Evolutionary conservation across 805 yeast species (phyloP), one percentile per base, ranked within the genome.

Genomic region (Sugiyamaella americana): DNA sequence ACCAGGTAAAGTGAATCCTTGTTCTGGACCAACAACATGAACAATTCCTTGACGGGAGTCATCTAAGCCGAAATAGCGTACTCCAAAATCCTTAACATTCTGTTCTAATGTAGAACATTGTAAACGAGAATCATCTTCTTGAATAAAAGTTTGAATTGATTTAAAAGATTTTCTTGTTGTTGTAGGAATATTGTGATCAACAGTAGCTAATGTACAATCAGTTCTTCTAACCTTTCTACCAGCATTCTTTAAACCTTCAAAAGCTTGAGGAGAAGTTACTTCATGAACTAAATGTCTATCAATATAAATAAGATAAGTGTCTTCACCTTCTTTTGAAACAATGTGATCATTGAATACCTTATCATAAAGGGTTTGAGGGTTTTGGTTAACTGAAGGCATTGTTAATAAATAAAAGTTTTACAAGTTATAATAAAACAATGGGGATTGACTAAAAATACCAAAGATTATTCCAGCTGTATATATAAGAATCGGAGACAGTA

Each of bases 191-290:
- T 93, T 93, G 77, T 93, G 96, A 68, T 91, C 96, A 24, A 87
- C 95, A 1, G 98, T 87, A 43, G 96, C 95, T 57, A 89, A 74
- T 45, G 97, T 87, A 71, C 96, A 86, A 67, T 89, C 96, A 40
- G 56, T 72, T 72, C 98, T 80, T 74, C 98, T 84, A 45, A 93
- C 96, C 49, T 67, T 65, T 73, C 99, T 82, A 41, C 84, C 86
- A 13, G 97, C 96, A 60, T 80, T 84, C 53, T 74, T 77, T 59
- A 93, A 76, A 43, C 98, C 98, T 71, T 93, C 98, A 63, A 93
- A 93, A 8, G 98, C 98, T 69, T 93, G 98, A 30, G 99, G 98
- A 23, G 98, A 91, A 1, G 99, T 93, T 44, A 93, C 99, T 71
- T 93, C 98, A 67, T 93, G 98, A 43, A 93, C 96, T 57, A 93